Base-by-base conservation (phyloP, 345 rosid genomes). In the Mangifera indica region DNA sequence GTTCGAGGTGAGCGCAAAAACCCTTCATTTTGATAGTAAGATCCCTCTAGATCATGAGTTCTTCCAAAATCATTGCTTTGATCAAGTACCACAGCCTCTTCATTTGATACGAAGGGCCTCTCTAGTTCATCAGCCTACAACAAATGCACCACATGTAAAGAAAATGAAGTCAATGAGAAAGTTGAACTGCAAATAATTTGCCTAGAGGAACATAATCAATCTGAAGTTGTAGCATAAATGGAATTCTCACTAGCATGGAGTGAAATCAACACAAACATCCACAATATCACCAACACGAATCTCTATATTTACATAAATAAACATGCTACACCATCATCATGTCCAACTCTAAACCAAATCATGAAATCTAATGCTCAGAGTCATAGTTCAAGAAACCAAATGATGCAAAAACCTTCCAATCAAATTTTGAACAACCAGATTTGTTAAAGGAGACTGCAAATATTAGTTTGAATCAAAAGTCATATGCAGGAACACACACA, bases 51-150 rank as follows among this genome's bases (percentile, higher is more conserved):
- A 78, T 89, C 97, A 83, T 75, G 84, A 66, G 61, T 86, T 76
- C 90, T 88, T 8, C 80, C 60, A 11, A 80, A 75, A 70, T 88
- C 92, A 83, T 81, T 80, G 81, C 78, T 79, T 80, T 84, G 87
- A 22, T 80, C 86, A 51, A 22, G 83, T 64, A 74, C 67, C 67
- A 72, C 40, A 54, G 78, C 80, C 10, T 55, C 90, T 57, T 76
- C 78, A 77, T 88, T 88, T 17, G 89, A 76, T 37, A 92, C 75
- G 73, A 95, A 93, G 32, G 96, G 94, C 75, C 93, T 82, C 73
- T 89, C 93, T 72, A 91, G 79, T 54, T 88, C 97, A 53, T 77
- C 90, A 20, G 66, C 80, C 97, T 92, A 58, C 20, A 70, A 17
- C 12, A 9, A 51, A 52, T 1, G 59, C 45, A 45, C 12, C 55